Evolutionary conservation across 148 eudicot genomes (phyloP).

Genomic region (Agrostemma githago): DNA sequence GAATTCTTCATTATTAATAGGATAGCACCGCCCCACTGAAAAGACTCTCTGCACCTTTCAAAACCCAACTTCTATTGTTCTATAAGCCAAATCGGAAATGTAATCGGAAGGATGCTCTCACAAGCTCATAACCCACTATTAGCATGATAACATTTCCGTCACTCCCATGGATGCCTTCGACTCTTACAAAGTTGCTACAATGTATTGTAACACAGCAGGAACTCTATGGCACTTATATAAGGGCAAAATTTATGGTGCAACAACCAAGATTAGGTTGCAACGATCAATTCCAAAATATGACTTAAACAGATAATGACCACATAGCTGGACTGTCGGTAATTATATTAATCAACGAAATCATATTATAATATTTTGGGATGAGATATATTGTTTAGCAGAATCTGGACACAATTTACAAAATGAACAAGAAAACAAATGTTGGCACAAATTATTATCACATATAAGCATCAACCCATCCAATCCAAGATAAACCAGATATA

Average conservation of each 20-base stretch:
- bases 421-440: too few relatives aligned
- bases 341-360: background rate
- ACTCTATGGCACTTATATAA: background rate
- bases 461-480: constrained; percentile 8
- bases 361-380: background rate
- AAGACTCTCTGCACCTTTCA: background rate
- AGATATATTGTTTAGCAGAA: background rate
- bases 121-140: background rate
- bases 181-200: background rate
- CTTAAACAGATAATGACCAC: background rate
- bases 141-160: background rate
- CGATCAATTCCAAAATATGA: too few relatives aligned
- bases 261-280: background rate
- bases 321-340: background rate
- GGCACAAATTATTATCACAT: background rate
- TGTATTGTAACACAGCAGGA: background rate
- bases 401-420: background rate
- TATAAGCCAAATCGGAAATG: background rate
- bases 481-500: background rate
- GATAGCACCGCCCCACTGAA: too few relatives aligned
- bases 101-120: too few relatives aligned
- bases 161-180: background rate
- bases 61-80: background rate
- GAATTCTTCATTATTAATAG: too few relatives aligned
- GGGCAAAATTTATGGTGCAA: too few relatives aligned